A percentile compares a stretch with the other conserved stretches of the same genome.
Conservation (phyloP, 768 basidiomycete genomes). For the Mrakia gelida region DNA sequence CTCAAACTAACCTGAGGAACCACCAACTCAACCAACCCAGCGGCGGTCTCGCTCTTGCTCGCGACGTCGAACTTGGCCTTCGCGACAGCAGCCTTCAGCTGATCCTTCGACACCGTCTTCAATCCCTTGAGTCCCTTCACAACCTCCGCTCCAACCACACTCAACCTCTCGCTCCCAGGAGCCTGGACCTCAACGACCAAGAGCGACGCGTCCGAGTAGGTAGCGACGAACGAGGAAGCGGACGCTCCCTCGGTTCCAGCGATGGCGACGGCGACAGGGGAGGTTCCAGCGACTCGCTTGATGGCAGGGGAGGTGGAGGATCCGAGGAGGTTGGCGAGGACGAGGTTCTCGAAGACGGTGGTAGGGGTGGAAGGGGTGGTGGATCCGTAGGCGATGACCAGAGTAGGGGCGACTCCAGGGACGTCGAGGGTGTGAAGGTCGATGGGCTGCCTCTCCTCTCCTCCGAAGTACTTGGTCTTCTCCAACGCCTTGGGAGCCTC, state of each 20-base stretch:
- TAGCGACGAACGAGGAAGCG: constrained; percentile 69
- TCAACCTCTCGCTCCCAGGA: constrained; percentile 59
- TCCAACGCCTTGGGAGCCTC: constrained; percentile 40
- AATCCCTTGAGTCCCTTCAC: constrained; percentile 57
- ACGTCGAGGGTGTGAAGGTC: constrained; percentile 49
- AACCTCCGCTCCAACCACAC: constrained; percentile 54
- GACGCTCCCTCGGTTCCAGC: constrained; percentile 50
- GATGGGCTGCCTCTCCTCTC: constrained; percentile 66
- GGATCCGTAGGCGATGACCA: constrained; percentile 86
- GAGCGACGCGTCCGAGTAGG: constrained; percentile 87
- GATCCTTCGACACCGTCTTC: constrained; percentile 65
- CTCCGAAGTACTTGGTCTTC: constrained; percentile 67
- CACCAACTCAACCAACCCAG: constrained; percentile 58
- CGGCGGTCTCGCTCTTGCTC: constrained; percentile 60
- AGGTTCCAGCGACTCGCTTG: constrained; percentile 77
- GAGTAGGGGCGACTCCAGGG: constrained; percentile 59
- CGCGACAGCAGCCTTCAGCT: constrained; percentile 72
- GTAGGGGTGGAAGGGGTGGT: constrained; percentile 49
- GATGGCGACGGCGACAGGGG: constrained; percentile 62
- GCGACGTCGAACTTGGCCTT: constrained; percentile 87
- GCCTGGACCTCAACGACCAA: constrained; percentile 79
- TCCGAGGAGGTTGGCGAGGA: constrained; percentile 67
- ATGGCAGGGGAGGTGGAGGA: constrained; percentile 55
- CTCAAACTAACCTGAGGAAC: constrained; percentile 59
- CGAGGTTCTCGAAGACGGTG: constrained; percentile 59